Conservation (phyloP, 257 asterid genomes). For the Datura wrightii region DNA sequence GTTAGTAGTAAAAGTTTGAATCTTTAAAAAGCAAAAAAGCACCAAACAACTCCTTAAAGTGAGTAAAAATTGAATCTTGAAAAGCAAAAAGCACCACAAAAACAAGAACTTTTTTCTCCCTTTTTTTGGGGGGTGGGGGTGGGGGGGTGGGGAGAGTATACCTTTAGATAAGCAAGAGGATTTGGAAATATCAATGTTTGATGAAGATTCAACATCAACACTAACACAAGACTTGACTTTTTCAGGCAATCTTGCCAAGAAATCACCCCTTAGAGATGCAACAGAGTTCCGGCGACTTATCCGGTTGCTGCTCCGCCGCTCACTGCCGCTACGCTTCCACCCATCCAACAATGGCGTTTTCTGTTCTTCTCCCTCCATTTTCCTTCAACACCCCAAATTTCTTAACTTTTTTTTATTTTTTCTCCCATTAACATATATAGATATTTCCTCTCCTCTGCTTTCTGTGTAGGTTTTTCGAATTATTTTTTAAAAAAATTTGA, state of each 20-base stretch:
- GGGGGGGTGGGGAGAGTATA: slow-evolving; percentile 26
- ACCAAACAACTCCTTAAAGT: not conserved
- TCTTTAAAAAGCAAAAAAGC: not conserved
- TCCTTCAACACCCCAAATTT: not conserved
- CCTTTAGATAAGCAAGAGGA: slow-evolving; percentile 61
- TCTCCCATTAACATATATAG: not conserved
- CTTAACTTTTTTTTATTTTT: not conserved
- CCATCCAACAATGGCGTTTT: slow-evolving; percentile 58
- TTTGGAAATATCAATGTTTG: slow-evolving; percentile 52
- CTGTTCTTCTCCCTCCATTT: slow-evolving; percentile 33
- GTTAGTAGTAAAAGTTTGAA: not conserved
- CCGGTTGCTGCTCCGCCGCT: slow-evolving; percentile 50
- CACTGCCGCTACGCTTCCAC: slow-evolving; percentile 48
- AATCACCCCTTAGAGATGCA: slow-evolving; percentile 61
- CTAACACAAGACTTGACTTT: slow-evolving; percentile 65
- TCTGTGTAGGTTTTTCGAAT: not conserved
- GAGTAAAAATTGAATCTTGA: not conserved
- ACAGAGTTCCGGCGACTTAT: slow-evolving; percentile 73
- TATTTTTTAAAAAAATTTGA: too few relatives aligned
- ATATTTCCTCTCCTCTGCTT: too few relatives aligned
- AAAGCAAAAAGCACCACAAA: not conserved
- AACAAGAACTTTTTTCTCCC: not conserved
- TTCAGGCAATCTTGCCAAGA: slow-evolving; percentile 68
- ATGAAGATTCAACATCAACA: slow-evolving; percentile 64
- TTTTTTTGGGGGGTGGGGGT: not conserved